Evolutionary conservation across 176 grass and related monocot species (phyloP), one percentile per base, ranked within the genome.

Genomic region (Alloteropsis semialata): DNA sequence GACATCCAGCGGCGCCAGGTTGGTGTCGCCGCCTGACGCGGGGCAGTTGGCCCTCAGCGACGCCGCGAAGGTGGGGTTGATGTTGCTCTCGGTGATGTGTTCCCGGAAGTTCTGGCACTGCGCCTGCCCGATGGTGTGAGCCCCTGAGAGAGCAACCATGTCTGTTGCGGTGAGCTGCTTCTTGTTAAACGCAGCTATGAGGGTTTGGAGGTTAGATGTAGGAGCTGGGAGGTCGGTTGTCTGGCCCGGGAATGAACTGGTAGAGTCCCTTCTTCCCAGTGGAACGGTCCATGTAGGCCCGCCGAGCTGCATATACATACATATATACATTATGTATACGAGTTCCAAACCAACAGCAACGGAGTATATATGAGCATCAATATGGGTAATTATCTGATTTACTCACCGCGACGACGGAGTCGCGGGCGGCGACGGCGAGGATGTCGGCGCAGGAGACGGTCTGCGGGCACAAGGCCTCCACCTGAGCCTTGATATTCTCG

Each of bases 391-490:
- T n/a, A n/a, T n/a, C n/a, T n/a, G n/a, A n/a, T n/a, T n/a, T n/a
- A n/a, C 48, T 33, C 86, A 96, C 90, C 30, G 88, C 86, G 2
- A 96, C 84, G 3, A 96, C 88, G 1, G 90, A 91, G 72, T 96
- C 94, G 0, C 91, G 91, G 41, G 94, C 88, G 2, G 91, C 94
- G 10, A 97, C 73, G 21, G 91, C 64, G 56, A 91, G 77, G 80
- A 97, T 97, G 80, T 97, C 91, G 15, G 94, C 94, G 69, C 94
- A 97, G 19, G 94, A 97, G 45, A 97, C 91, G 12, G 91, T 91
- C 77, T 91, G 86, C 3, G 19, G 17, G 73, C 89, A 97, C 5
- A 87, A 0, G 4, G 82, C 82, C 81, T 97, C 94, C 0, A 97
- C 81, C 72, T 88, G 84, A 53, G 88, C 24, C 69, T 97, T 97